Conservation (phyloP, 148 eudicot genomes). For the Persicaria tinctoria region DNA sequence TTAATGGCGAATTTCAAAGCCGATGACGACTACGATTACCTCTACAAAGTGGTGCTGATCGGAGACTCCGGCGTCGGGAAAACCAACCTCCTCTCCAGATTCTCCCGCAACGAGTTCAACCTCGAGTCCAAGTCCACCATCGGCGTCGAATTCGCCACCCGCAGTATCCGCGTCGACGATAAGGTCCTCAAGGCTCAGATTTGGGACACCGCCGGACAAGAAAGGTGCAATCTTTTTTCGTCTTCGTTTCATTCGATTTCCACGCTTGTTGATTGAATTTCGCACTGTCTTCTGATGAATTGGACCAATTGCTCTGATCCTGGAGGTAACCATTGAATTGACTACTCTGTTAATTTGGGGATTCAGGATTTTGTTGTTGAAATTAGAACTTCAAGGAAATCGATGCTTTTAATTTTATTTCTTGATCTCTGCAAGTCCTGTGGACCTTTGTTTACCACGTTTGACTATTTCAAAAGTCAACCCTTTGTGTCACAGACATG, state of each 20-base stretch:
- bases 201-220: constrained; percentile 15
- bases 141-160: constrained; percentile 53
- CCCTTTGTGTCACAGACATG: not conserved
- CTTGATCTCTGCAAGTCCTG: not conserved
- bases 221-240: constrained; percentile 1
- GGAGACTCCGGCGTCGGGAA: constrained; percentile 61
- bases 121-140: constrained; percentile 55
- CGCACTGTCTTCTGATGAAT: no score
- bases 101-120: constrained; percentile 41
- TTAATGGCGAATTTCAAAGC: not conserved
- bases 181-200: constrained; percentile 52
- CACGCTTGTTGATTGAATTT: not conserved
- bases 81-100: constrained; percentile 47
- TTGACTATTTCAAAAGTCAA: constrained; percentile 11
- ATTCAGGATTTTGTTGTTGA: not conserved
- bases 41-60: constrained; percentile 41
- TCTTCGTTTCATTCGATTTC: not conserved
- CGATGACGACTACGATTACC: constrained; percentile 47
- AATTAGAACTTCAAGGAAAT: not conserved
- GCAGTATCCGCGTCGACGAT: constrained; percentile 37
- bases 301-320: not conserved
- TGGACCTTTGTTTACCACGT: not conserved
- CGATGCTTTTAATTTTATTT: not conserved
- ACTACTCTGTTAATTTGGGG: not conserved
- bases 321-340: not conserved